Evolutionary conservation across 2,329 filamentous ascomycete genomes (phyloP).

Genomic region (Hypoxylon sp.): DNA sequence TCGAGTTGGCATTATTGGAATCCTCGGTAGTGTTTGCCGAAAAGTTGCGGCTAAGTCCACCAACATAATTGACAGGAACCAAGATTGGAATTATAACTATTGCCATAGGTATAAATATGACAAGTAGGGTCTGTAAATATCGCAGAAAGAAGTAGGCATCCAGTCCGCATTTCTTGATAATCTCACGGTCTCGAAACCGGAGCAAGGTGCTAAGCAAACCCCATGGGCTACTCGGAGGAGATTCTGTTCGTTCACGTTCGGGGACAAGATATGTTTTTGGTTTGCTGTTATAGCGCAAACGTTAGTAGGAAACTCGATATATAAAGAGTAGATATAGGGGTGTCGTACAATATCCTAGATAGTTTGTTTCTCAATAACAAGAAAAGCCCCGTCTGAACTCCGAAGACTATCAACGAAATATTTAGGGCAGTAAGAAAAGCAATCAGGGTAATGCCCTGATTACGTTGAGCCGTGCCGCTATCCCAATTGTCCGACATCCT

Average conservation of each 20-base stretch:
- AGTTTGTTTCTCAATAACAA: constrained; percentile 82
- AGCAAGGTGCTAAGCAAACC: constrained; percentile 72
- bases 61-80: constrained; percentile 85
- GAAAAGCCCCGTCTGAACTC: constrained; percentile 78
- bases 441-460: constrained; percentile 62
- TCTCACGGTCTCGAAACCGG: constrained; percentile 79
- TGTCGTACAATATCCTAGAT: constrained; percentile 83
- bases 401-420: constrained; percentile 74
- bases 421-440: constrained; percentile 77
- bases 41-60: constrained; percentile 74
- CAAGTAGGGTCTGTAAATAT: constrained; percentile 84
- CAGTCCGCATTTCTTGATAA: constrained; percentile 95
- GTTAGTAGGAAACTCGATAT: constrained; percentile 41
- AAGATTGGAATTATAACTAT: constrained; percentile 85
- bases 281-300: constrained; percentile 67
- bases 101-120: constrained; percentile 91
- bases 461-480: constrained; percentile 50
- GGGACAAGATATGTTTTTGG: constrained; percentile 89
- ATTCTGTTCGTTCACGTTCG: constrained; percentile 84
- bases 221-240: constrained; percentile 73
- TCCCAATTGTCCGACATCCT: constrained; percentile 36
- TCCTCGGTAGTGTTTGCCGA: constrained; percentile 48
- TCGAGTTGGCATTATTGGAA: constrained; percentile 36
- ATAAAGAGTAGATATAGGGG: constrained; percentile 20
- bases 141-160: constrained; percentile 93